Evolutionary conservation across 176 grass and related monocot genomes (phyloP).

Genomic region (Oryza nivara): DNA sequence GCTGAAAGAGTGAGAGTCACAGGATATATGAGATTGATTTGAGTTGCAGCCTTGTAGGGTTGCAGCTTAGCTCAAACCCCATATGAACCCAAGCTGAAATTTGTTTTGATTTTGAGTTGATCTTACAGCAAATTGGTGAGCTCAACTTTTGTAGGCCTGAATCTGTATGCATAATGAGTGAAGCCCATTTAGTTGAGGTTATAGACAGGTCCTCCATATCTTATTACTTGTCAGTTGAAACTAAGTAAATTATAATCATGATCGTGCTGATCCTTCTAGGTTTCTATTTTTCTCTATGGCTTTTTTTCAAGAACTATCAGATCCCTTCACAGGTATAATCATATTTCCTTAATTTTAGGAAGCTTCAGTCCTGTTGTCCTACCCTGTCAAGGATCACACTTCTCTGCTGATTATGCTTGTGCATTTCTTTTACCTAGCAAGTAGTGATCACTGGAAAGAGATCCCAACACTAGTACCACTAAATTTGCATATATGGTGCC

Average conservation of each 20-base stretch:
- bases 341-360: conserved; percentile 8
- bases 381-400: neutral
- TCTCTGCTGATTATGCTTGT: neutral
- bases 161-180: neutral
- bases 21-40: neutral
- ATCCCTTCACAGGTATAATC: neutral
- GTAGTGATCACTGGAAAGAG: neutral
- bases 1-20: neutral
- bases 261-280: neutral
- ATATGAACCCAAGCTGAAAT: neutral
- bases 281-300: neutral
- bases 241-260: neutral
- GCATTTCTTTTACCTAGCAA: neutral
- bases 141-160: neutral
- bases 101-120: conserved; percentile 9
- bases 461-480: neutral
- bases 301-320: neutral
- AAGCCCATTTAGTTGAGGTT: neutral
- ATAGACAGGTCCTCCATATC: neutral
- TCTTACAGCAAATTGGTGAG: neutral
- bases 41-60: neutral
- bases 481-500: neutral
- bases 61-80: neutral
- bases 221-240: neutral
- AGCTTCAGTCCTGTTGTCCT: neutral